phyloP scores from a whole-genome alignment of 202 grass and related monocot species.

The Panicum virgatum region DNA sequence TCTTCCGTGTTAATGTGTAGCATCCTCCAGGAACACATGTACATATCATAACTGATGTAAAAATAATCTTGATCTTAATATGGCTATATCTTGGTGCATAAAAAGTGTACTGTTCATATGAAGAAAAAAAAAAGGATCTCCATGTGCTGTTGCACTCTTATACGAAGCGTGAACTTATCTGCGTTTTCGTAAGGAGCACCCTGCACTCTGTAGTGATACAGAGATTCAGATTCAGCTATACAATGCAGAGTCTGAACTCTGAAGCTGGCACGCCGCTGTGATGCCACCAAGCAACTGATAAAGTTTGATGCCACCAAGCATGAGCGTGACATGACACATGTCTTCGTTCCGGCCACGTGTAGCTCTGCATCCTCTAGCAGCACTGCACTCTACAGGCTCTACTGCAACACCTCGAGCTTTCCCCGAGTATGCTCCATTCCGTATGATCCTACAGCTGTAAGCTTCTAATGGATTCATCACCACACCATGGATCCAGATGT shows the following conservation, averaged over 20 bases:
- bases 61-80: slow-evolving; percentile 1
- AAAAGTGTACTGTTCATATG: not conserved
- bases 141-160: not conserved
- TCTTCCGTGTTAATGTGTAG: not conserved
- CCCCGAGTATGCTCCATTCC: slow-evolving; percentile 11
- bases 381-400: not conserved
- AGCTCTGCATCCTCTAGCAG: not conserved
- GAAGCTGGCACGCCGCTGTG: not conserved
- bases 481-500: not conserved
- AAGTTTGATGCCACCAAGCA: not conserved
- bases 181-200: not conserved
- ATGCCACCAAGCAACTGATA: not conserved
- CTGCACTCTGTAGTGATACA: not conserved
- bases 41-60: slow-evolving; percentile 24
- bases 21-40: not conserved
- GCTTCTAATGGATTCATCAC: slow-evolving; percentile 16
- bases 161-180: not conserved
- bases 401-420: slow-evolving; percentile 8
- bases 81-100: not conserved
- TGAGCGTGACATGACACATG: slow-evolving; percentile 11
- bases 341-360: slow-evolving; percentile 33
- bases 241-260: not conserved
- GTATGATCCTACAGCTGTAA: not conserved
- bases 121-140: not conserved
- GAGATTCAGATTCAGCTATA: not conserved